phyloP scores from a whole-genome alignment of 192 early-diverging fungal genomes.

The Linnemannia exigua region DNA sequence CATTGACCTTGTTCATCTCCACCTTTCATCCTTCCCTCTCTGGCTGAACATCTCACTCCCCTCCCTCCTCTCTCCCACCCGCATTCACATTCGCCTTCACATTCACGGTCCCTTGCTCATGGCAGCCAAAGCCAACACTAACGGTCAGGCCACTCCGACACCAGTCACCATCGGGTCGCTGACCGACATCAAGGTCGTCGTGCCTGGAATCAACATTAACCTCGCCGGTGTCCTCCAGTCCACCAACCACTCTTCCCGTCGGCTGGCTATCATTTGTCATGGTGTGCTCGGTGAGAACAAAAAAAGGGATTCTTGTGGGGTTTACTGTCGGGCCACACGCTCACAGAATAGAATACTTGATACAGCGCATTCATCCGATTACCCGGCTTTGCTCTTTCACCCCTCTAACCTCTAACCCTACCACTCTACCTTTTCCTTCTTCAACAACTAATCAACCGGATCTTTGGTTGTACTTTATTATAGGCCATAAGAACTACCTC shows the following conservation, averaged over 20 bases:
- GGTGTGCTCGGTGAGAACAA: constrained; percentile 42
- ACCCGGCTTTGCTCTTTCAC: neutral
- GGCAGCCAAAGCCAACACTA: constrained; percentile 4
- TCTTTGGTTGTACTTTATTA: neutral
- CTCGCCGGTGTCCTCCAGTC: constrained; percentile 51
- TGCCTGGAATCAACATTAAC: constrained; percentile 24
- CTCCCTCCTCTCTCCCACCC: neutral
- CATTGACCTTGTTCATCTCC: neutral
- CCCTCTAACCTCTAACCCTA: neutral
- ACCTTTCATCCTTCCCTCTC: neutral
- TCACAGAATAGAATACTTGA: neutral
- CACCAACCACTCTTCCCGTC: constrained; percentile 18
- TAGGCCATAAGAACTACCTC: constrained; percentile 59
- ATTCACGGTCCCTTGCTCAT: neutral
- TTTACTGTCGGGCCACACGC: neutral
- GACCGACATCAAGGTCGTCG: constrained; percentile 19
- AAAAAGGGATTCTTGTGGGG: neutral
- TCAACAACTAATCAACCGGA: neutral
- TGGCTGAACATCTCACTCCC: neutral
- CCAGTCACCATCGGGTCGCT: constrained; percentile 34
- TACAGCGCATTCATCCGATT: neutral
- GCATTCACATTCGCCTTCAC: neutral
- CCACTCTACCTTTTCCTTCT: neutral
- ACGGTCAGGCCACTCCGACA: constrained; percentile 12
- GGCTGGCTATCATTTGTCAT: constrained; percentile 55